Evolutionary conservation across 2,329 filamentous ascomycete genomes (phyloP), one percentile per base, ranked within the genome.

Genomic region (Trichophyton mentagrophytes): DNA sequence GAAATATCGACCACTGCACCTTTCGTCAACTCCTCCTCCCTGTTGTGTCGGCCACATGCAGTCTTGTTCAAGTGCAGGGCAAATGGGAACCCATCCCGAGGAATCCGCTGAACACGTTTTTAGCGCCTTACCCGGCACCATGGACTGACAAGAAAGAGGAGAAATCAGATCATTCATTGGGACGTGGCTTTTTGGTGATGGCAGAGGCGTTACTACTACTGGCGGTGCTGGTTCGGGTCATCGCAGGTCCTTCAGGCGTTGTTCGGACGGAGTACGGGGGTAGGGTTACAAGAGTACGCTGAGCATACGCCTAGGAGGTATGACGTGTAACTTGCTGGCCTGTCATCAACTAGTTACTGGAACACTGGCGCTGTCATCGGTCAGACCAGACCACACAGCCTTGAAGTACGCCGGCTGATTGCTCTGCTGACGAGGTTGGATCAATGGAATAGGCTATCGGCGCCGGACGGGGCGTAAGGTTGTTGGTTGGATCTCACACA

Each of bases 61-160:
- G 51, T 27, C 15, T 36, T 27, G n/a, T n/a, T 36, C 15, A 55
- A 20, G n/a, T 38, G n/a, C 30, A 55, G 13, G 25, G 30, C 51
- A 55, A 38, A 55, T 55, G 51, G 51, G 51, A 55, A 36, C 13
- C 51, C 27, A 55, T 55, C 51, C 51, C 51, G 51, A 55, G 51
- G 22, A 55, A 36, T 55, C 51, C 51, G 51, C n/a, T 36, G 27
- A 55, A 36, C 51, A 55, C 51, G 51, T 55, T 55, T 36, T 55
- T 55, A 55, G 51, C 51, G 51, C 51, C 27, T 55, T 55, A 55
- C 51, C 51, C 51, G 51, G 27, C 51, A 36, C 51, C n/a, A 17
- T 36, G 51, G 51, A 27, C 51, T 55, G 51, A 55, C 51, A 55
- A n/a, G 51, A 55, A 55, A n/a, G 51, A 55, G 51, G 25, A n/a